These are phyloP conservation scores for Candida coquimbonensis DNA, from an alignment of 805 yeast genomes.

Conservation along the genomic window DNA sequence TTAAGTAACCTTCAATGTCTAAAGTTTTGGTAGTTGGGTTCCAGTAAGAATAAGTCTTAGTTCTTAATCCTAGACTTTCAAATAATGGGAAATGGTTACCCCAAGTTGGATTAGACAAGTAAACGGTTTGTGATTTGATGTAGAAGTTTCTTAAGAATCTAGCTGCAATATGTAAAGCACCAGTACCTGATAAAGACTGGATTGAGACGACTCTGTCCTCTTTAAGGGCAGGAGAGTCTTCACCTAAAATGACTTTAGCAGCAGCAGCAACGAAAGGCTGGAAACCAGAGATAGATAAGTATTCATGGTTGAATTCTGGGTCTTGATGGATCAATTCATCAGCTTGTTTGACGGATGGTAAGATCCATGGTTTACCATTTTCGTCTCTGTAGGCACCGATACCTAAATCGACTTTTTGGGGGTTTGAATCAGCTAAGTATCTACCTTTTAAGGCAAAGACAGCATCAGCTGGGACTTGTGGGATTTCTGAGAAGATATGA, in stretches of 20 bases:
- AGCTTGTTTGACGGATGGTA: constrained; percentile 63
- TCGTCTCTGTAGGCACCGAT: constrained; percentile 76
- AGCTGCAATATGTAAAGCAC: constrained; percentile 89
- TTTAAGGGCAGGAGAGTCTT: constrained; percentile 42
- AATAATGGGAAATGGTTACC: constrained; percentile 90
- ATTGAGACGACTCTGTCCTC: constrained; percentile 50
- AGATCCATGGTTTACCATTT: constrained; percentile 62
- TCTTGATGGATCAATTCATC: constrained; percentile 56
- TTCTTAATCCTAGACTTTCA: constrained; percentile 57
- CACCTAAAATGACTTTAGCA: constrained; percentile 66
- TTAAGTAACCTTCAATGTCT: constrained; percentile 62
- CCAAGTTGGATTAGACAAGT: constrained; percentile 93
- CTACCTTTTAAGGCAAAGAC: constrained; percentile 76
- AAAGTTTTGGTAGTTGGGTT: constrained; percentile 61
- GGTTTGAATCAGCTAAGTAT: constrained; percentile 47
- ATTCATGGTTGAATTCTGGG: constrained; percentile 74
- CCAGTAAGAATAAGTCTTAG: constrained; percentile 82
- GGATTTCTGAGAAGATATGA: constrained; percentile 41
- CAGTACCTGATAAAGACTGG: constrained; percentile 83
- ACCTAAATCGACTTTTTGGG: constrained; percentile 75
- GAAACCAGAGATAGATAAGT: constrained; percentile 75
- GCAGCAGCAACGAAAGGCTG: constrained; percentile 63
- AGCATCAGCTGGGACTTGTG: constrained; percentile 77
- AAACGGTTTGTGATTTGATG: constrained; percentile 40
- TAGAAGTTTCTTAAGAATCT: constrained; percentile 30